phyloP scores from a whole-genome alignment of 2,329 filamentous ascomycete species.

The Pseudocercospora musae region DNA sequence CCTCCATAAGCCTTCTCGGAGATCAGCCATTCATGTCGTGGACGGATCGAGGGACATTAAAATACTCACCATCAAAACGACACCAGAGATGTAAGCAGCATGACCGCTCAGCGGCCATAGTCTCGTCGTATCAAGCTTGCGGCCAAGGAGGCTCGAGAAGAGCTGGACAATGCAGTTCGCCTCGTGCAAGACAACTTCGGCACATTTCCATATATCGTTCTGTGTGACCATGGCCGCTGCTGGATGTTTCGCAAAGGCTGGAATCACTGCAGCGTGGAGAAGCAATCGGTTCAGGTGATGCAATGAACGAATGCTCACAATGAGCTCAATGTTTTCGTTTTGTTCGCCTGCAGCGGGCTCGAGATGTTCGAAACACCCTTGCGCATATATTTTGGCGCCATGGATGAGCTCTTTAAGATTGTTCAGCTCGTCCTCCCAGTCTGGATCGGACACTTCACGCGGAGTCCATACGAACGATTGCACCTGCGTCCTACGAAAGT shows the following conservation, averaged over 20 bases:
- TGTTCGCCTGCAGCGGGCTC: background rate
- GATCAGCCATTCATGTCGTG: background rate
- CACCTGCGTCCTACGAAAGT: background rate
- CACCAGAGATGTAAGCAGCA: background rate
- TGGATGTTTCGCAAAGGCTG: background rate
- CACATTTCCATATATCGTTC: background rate
- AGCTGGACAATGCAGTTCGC: background rate
- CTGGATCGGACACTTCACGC: background rate
- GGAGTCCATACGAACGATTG: background rate
- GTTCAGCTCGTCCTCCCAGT: background rate
- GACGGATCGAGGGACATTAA: background rate
- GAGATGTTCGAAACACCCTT: background rate
- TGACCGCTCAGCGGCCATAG: background rate
- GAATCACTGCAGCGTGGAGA: background rate
- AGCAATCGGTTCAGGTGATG: background rate
- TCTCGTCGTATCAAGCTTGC: background rate
- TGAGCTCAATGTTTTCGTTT: background rate
- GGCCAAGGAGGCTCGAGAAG: background rate
- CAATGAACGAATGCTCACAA: background rate
- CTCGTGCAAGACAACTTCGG: background rate
- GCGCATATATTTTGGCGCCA: background rate
- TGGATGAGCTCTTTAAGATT: background rate
- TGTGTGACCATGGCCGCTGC: background rate
- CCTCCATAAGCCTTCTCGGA: background rate
- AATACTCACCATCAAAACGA: background rate